A percentile compares a stretch with the other conserved stretches of the same genome.
These are phyloP conservation scores for Tetrahymena borealis DNA, from an alignment of 73 alveolate genomes.

Conservation along the genomic window DNA sequence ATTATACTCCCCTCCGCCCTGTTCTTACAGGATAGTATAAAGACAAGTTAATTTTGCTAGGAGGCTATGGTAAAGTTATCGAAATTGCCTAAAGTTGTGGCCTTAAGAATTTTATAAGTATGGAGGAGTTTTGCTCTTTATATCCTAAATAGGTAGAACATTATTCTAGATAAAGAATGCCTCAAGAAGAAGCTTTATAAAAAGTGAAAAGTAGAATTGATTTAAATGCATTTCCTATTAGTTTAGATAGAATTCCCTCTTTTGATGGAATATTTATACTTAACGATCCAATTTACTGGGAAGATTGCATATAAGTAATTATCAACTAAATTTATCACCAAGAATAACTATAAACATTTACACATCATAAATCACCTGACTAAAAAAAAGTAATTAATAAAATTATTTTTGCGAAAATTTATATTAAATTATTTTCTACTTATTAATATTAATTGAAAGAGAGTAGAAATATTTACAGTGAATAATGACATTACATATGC, in stretches of 20 bases:
- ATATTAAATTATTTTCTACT: slow-evolving; percentile 36
- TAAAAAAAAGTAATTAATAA: background rate
- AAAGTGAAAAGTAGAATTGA: slow-evolving; percentile 21
- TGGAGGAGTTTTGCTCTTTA: slow-evolving; percentile 51
- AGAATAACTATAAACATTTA: background rate
- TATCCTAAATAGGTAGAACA: slow-evolving; percentile 34
- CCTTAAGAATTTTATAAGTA: slow-evolving; percentile 41
- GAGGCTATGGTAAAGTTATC: slow-evolving; percentile 52
- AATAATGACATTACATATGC: slow-evolving; percentile 43
- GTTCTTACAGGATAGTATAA: slow-evolving; percentile 28
- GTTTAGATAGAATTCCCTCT: background rate
- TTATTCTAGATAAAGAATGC: slow-evolving; percentile 28
- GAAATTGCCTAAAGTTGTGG: slow-evolving; percentile 55
- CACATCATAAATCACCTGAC: background rate
- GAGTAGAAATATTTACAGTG: slow-evolving; percentile 21
- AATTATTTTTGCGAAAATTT: slow-evolving; percentile 18
- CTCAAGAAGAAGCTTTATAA: slow-evolving; percentile 20
- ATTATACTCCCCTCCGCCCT: slow-evolving; percentile 60
- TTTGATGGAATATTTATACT: slow-evolving; percentile 30
- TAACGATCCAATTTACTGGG: slow-evolving; percentile 36
- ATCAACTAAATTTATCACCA: background rate
- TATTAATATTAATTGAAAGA: background rate
- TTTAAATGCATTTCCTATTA: background rate
- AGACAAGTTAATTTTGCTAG: slow-evolving; percentile 43
- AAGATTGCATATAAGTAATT: slow-evolving; percentile 11